Conservation (phyloP, 2,329 filamentous ascomycete species). For the Neofusicoccum sp. region DNA sequence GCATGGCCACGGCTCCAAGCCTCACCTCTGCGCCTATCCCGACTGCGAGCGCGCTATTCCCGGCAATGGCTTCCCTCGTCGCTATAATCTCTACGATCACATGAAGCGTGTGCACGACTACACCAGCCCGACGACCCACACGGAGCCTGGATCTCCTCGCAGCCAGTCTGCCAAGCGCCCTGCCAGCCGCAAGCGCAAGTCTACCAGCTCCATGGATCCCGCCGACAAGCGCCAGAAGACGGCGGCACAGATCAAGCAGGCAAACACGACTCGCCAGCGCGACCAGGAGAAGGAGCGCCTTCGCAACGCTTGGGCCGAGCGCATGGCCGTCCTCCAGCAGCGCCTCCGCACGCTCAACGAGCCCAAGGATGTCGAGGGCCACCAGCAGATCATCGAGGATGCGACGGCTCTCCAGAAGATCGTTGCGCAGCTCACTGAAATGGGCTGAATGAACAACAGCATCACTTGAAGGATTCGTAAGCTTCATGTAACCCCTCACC, state of each 20-base stretch:
- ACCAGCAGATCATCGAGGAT: constrained; percentile 36
- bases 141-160: constrained; percentile 31
- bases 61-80: constrained; percentile 87
- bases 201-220: constrained; percentile 28
- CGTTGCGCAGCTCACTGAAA: constrained; percentile 32
- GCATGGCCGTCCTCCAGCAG: constrained; percentile 36
- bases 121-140: constrained; percentile 32
- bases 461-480: constrained; percentile 12
- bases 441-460: constrained; percentile 30
- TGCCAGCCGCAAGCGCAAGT: constrained; percentile 36
- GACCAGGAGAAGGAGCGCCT: constrained; percentile 30
- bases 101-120: constrained; percentile 89
- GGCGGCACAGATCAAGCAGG: constrained; percentile 26
- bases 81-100: constrained; percentile 95
- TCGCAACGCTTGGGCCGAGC: constrained; percentile 31
- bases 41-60: constrained; percentile 80
- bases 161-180: constrained; percentile 29
- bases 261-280: constrained; percentile 32
- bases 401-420: constrained; percentile 35
- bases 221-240: constrained; percentile 35
- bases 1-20: constrained; percentile 91
- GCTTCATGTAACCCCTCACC: background rate
- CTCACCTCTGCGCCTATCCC: constrained; percentile 82
- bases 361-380: constrained; percentile 35
- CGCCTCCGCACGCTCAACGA: constrained; percentile 31